Percentiles rank a stretch among this genome's conserved stretches.
phyloP scores from a whole-genome alignment of 1,284 basidiomycete species.

The Sporisorium scitamineum region DNA sequence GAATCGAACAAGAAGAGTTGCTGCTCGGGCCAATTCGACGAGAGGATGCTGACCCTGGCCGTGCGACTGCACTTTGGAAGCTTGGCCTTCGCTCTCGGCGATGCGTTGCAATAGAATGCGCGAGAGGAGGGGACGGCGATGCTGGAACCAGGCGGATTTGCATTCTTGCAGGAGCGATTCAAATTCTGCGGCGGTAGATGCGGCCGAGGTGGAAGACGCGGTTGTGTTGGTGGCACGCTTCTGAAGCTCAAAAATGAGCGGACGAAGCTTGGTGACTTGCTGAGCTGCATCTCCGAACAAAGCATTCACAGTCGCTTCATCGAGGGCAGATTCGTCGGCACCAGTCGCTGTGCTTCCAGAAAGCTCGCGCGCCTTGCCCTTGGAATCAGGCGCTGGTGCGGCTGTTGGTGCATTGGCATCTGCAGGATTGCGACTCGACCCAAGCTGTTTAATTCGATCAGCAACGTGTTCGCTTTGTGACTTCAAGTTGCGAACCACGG shows the following conservation, averaged over 20 bases:
- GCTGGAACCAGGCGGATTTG: conserved; percentile 48
- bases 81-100: conserved; percentile 31
- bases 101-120: conserved; percentile 34
- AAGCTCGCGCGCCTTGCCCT: conserved; percentile 34
- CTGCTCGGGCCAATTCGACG: conserved; percentile 13
- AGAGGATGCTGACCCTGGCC: conserved; percentile 3
- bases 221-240: conserved; percentile 20
- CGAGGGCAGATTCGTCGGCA: not conserved
- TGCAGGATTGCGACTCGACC: not conserved
- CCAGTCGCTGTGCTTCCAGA: not conserved
- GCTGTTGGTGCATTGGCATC: not conserved
- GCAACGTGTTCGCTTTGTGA: conserved; percentile 14
- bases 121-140: conserved; percentile 38
- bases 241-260: conserved; percentile 49
- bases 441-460: conserved; percentile 36
- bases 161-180: conserved; percentile 54
- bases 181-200: conserved; percentile 51
- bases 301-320: not conserved
- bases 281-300: conserved; percentile 20
- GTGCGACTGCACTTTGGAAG: not conserved
- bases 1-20: conserved; percentile 1
- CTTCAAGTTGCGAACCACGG: conserved; percentile 35
- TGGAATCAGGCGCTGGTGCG: conserved; percentile 4
- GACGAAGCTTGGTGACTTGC: conserved; percentile 38
- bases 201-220: conserved; percentile 7